Evolutionary conservation across 345 rosid species (phyloP), one percentile per base, ranked within the genome.

Genomic region (Arabis hirsuta): DNA sequence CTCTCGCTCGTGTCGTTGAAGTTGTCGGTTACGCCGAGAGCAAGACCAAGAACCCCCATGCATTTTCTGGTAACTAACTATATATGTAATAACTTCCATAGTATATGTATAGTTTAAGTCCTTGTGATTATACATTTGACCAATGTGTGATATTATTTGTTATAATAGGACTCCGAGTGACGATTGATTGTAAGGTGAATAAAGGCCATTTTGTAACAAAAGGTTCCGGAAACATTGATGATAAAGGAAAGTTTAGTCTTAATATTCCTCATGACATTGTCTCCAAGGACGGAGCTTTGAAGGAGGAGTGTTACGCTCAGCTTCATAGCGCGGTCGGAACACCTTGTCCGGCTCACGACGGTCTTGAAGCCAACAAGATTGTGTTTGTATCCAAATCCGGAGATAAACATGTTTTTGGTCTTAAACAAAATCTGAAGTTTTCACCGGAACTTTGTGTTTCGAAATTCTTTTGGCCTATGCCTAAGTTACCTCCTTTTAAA

Each of bases 231-330:
- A 77, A 83, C 77, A 83, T 93, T 3, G 94, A 88, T 13, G 69
- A 75, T 19, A 71, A 77, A 22, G 97, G 98, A 22, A 89, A 81
- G 56, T 93, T 93, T 78, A 77, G 88, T 89, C 16, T 69, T 3
- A 63, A 54, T 73, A 85, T 86, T 72, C 90, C 89, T 7, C 55
- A 29, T 27, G 86, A 84, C 22, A 52, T 88, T 48, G 80, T 85
- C 29, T 56, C 68, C 7, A 62, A 83, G 62, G 81, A 86, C 50
- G 97, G 85, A 4, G 72, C 81, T 24, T 50, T 93, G 32, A 84
- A 79, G 75, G 87, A 88, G 69, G 87, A 87, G 46, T 93, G 98
- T 80, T 89, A 90, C 31, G 98, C 97, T 9, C 96, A 86, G 73
- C 92, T 93, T 73, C 90, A 86, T 64, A 85, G 92, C 60, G 87